phyloP scores from a whole-genome alignment of 345 rosid genomes.

The Eucalyptus globulus region DNA sequence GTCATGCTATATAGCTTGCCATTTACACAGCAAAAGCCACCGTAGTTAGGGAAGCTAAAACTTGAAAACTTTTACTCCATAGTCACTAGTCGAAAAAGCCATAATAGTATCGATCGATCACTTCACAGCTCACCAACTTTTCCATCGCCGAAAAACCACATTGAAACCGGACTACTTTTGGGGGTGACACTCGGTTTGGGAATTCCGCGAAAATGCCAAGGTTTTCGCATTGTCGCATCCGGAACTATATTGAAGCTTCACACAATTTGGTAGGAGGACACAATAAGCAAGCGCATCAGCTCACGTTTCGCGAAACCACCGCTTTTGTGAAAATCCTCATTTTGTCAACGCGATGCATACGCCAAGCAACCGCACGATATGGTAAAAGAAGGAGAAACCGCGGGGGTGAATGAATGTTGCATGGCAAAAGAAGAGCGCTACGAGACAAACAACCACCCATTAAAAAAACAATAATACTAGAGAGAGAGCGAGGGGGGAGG shows the following conservation, averaged over 20 bases:
- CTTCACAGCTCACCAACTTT: neutral
- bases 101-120: neutral
- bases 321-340: neutral
- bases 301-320: neutral
- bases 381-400: neutral
- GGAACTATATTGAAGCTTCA: neutral
- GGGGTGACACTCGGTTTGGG: neutral
- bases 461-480: too few relatives aligned
- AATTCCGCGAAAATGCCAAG: neutral
- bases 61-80: neutral
- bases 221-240: neutral
- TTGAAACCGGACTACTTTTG: neutral
- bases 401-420: neutral
- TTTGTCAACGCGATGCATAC: neutral
- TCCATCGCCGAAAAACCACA: neutral
- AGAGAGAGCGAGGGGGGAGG: too few relatives aligned
- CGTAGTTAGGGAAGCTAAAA: neutral
- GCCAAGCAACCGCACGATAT: neutral
- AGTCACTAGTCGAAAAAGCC: neutral
- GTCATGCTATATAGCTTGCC: neutral
- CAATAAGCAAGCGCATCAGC: neutral
- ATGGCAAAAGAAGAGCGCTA: neutral
- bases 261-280: neutral
- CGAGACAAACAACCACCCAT: too few relatives aligned
- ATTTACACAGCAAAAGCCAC: neutral